A percentile compares a stretch with the other conserved stretches of the same genome.
Conservation (phyloP, 768 basidiomycete genomes). For the Suillus ampliporus region DNA sequence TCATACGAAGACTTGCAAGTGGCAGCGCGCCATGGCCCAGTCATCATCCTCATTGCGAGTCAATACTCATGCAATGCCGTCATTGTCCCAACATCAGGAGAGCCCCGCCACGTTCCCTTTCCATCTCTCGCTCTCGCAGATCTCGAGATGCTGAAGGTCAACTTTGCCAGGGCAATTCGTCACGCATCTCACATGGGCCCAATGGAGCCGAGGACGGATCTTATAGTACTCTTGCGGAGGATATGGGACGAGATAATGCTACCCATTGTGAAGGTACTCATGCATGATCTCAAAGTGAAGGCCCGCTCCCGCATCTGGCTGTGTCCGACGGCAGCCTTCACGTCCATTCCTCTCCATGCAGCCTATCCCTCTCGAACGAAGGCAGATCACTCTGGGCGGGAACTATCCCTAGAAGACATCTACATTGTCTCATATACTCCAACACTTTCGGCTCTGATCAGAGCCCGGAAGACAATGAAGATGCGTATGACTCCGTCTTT, state of each 20-base stretch:
- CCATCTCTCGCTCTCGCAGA: conserved; percentile 19
- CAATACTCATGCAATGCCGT: conserved; percentile 21
- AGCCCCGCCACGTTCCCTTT: conserved; percentile 22
- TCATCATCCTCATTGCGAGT: conserved; percentile 23
- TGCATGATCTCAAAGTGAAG: not conserved
- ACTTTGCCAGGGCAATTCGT: conserved; percentile 15
- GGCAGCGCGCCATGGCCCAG: conserved; percentile 24
- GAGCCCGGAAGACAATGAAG: conserved; percentile 8
- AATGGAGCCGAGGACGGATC: conserved; percentile 16
- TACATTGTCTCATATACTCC: conserved; percentile 20
- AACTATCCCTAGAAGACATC: conserved; percentile 7
- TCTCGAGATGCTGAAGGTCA: conserved; percentile 16
- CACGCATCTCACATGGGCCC: conserved; percentile 14
- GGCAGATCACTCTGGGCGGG: conserved; percentile 4
- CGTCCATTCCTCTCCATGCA: conserved; percentile 19
- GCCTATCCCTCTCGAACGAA: conserved; percentile 34
- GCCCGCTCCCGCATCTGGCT: conserved; percentile 10
- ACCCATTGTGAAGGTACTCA: conserved; percentile 5
- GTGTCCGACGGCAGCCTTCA: conserved; percentile 17
- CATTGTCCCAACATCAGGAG: conserved; percentile 5
- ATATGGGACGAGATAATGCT: conserved; percentile 8
- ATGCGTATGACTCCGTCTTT: not conserved
- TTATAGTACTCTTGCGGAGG: conserved; percentile 3
- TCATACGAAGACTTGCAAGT: conserved; percentile 16
- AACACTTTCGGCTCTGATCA: conserved; percentile 13